phyloP scores from a whole-genome alignment of 305 asterid species.

The Fraxinus paxiana region DNA sequence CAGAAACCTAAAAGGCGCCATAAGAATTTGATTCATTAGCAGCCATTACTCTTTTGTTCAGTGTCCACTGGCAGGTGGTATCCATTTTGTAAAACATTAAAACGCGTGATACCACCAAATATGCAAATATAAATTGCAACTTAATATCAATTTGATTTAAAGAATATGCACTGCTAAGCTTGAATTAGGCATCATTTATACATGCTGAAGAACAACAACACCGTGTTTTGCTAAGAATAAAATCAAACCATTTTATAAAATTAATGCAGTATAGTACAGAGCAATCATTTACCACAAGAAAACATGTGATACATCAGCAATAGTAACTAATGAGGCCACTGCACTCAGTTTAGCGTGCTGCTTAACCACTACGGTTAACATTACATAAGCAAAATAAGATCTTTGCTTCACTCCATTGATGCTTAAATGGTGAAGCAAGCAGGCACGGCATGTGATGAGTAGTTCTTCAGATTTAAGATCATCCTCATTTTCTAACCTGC shows the following conservation, averaged over 20 bases:
- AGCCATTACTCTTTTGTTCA: background rate
- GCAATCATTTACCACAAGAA: constrained; percentile 8
- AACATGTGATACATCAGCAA: constrained; percentile 12
- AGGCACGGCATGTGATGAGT: background rate
- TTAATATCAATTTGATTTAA: background rate
- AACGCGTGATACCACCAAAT: background rate
- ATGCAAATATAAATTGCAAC: background rate
- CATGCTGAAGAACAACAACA: background rate
- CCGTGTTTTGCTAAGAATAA: background rate
- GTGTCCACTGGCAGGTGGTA: background rate
- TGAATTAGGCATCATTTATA: background rate
- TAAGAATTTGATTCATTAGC: background rate
- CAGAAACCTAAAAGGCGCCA: background rate
- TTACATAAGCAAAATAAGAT: constrained; percentile 4
- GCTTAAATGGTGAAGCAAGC: background rate
- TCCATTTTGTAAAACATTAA: background rate
- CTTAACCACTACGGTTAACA: background rate
- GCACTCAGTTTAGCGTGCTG: background rate
- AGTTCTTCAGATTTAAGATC: constrained; percentile 1
- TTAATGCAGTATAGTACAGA: constrained; percentile 3
- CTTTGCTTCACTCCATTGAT: constrained; percentile 3
- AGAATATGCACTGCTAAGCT: background rate
- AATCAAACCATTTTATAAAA: constrained; percentile 13
- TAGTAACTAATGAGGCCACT: constrained; percentile 10
- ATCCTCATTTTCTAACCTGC: constrained; percentile 38